Base-by-base conservation (phyloP, 2,329 filamentous ascomycete genomes). In the Fusarium mangiferae region DNA sequence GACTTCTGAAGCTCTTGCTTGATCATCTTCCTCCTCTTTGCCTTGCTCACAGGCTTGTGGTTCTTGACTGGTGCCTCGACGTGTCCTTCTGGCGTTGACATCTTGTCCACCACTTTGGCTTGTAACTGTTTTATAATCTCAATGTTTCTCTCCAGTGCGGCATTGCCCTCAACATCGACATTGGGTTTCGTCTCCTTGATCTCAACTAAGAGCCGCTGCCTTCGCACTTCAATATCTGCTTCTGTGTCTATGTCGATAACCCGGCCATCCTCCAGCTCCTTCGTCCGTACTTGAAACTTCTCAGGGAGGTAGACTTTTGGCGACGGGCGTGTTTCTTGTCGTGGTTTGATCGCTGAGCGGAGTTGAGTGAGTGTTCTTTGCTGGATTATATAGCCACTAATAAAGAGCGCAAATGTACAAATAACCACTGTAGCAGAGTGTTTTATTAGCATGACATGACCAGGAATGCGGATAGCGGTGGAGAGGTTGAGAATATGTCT, bases 371-470 rank as follows among this genome's bases (percentile, higher is more conserved):
- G 90, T 1, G 94, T 96, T 77, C 94, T 90, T 82, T 98, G 95
- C 79, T 98, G 95, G 60, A 98, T 88, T 7, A 91, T 89, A 81
- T 97, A 98, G 78, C 95, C 95, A 58, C 93, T 94, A 38, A 98
- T 87, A 82, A 98, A 98, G 33, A 98, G 90, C 9, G 95, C 89
- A 42, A 91, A 82, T 7, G 95, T 97, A 83, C 94, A 98, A 33
- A 93, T 81, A 72, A 94, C 85, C 67, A 98, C 93, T 92, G 66
- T 22, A 35, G 36, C 7, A 24, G 12, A 49, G 26, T 46, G 38
- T 42, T 24, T 63, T 46, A 61, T 74, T 56, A 72, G 68, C 66
- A 62, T 62, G 35, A 4, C 35, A 46, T 28, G 17, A 39, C n/a
- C 41, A 59, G 72, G 75, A 75, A 76, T 78, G 76, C 39, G 55